These are phyloP conservation scores for Jimgerdemannia flammicorona DNA, from an alignment of 192 early-diverging fungal species.

Conservation along the genomic window DNA sequence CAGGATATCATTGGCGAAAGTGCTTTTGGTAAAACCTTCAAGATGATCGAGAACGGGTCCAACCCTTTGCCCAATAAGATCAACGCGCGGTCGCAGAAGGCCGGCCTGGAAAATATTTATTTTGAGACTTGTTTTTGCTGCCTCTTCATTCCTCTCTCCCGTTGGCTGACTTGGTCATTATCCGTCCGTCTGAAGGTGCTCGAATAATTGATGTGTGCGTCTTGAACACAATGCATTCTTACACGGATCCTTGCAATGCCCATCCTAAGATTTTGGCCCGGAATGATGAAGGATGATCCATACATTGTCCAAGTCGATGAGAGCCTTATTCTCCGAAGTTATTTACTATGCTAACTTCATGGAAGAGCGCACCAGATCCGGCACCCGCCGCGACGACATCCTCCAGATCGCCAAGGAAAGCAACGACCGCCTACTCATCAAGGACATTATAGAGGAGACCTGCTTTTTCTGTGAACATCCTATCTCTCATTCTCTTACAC, in stretches of 20 bases:
- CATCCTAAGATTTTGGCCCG: no score
- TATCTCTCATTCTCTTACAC: no score
- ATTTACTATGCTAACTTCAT: conserved; percentile 1
- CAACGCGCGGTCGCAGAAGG: not conserved
- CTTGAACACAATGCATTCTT: no score
- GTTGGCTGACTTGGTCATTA: no score
- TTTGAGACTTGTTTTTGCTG: no score
- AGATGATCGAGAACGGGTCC: conserved; percentile 39
- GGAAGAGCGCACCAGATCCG: conserved; percentile 8
- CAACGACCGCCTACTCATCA: conserved; percentile 10
- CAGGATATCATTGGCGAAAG: conserved; percentile 40
- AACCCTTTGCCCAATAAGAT: conserved; percentile 31
- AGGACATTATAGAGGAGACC: conserved; percentile 21
- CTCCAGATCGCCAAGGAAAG: conserved; percentile 32
- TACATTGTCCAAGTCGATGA: no score
- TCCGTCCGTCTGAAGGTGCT: no score
- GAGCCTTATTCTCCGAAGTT: no score
- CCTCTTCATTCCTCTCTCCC: no score
- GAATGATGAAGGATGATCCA: no score
- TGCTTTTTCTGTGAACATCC: conserved; percentile 14
- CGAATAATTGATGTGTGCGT: no score
- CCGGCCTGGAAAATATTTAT: conserved; percentile 5
- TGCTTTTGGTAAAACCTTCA: conserved; percentile 45
- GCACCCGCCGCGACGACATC: conserved; percentile 28
- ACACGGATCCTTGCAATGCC: no score